Percentiles rank a stretch among this genome's conserved stretches.
phyloP scores from a whole-genome alignment of 495 filamentous ascomycete species.

The Hypomontagnella monticulosa region DNA sequence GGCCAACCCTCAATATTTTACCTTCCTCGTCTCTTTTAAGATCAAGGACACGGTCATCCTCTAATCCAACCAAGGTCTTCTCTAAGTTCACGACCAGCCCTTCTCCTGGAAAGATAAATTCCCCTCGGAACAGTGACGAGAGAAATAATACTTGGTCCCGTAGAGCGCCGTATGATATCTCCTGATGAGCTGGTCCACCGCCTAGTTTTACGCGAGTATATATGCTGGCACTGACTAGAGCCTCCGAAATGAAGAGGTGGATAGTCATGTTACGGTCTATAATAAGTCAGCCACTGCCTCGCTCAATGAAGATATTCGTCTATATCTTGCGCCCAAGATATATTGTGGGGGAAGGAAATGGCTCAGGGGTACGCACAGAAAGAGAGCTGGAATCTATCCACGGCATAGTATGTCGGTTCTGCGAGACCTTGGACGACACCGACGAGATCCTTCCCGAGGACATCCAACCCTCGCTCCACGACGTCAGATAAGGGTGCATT shows the following conservation, averaged over 20 bases:
- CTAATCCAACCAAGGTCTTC: slow-evolving; percentile 77
- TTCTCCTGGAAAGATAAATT: slow-evolving; percentile 95
- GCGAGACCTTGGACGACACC: slow-evolving; percentile 79
- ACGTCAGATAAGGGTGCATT: slow-evolving; percentile 78
- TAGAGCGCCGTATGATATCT: slow-evolving; percentile 76
- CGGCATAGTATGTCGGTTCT: slow-evolving; percentile 90
- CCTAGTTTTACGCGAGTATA: slow-evolving; percentile 91
- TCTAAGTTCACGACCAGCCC: slow-evolving; percentile 82
- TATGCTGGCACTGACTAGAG: slow-evolving; percentile 86
- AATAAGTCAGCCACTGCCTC: not conserved
- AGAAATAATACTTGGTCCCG: slow-evolving; percentile 84
- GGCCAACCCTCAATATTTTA: slow-evolving; percentile 69
- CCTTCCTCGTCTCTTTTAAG: slow-evolving; percentile 67
- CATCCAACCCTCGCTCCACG: slow-evolving; percentile 89
- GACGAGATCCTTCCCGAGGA: slow-evolving; percentile 87
- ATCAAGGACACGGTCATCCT: slow-evolving; percentile 81
- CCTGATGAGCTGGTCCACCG: slow-evolving; percentile 80
- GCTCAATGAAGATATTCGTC: not conserved
- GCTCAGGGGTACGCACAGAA: slow-evolving; percentile 63
- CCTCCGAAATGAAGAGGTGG: slow-evolving; percentile 93
- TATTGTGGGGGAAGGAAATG: too few relatives aligned
- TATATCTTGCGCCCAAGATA: not conserved
- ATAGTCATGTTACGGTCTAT: slow-evolving; percentile 94
- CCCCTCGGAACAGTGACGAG: slow-evolving; percentile 90
- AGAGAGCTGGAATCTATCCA: slow-evolving; percentile 94